A percentile compares a stretch with the other conserved stretches of the same genome.
phyloP scores from a whole-genome alignment of 1,284 basidiomycete species.

The Ustilago bromivora region DNA sequence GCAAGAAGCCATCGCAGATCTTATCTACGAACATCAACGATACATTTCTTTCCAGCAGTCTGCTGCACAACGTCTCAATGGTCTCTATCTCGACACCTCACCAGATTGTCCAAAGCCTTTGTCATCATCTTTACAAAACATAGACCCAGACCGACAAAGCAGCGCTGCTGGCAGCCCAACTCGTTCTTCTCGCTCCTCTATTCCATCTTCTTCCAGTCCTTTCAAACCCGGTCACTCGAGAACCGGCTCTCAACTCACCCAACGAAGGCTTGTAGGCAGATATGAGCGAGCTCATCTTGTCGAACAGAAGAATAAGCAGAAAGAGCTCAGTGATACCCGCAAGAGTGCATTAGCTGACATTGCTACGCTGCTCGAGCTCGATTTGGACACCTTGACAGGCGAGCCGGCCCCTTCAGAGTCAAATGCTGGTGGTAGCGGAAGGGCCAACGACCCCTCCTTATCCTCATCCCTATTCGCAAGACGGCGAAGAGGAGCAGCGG shows the following conservation, averaged over 20 bases:
- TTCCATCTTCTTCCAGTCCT: slow-evolving; percentile 19
- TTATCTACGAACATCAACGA: slow-evolving; percentile 60
- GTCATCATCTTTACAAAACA: not conserved
- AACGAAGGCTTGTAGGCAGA: slow-evolving; percentile 53
- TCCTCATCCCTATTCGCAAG: slow-evolving; percentile 29
- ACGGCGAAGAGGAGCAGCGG: slow-evolving; percentile 34
- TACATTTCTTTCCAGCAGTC: slow-evolving; percentile 42
- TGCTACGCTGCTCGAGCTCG: slow-evolving; percentile 58
- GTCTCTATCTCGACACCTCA: slow-evolving; percentile 34
- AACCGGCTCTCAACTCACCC: slow-evolving; percentile 36
- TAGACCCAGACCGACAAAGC: slow-evolving; percentile 10
- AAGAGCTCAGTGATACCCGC: slow-evolving; percentile 59
- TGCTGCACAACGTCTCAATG: slow-evolving; percentile 41
- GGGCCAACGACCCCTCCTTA: slow-evolving; percentile 7
- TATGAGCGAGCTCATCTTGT: slow-evolving; percentile 56
- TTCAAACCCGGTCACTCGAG: slow-evolving; percentile 44
- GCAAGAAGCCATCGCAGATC: slow-evolving; percentile 57
- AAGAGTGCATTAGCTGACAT: slow-evolving; percentile 55
- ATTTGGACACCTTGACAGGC: slow-evolving; percentile 51
- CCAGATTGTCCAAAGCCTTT: slow-evolving; percentile 15
- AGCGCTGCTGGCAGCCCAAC: slow-evolving; percentile 26
- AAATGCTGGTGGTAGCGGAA: not conserved
- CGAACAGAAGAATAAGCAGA: slow-evolving; percentile 57
- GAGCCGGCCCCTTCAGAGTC: slow-evolving; percentile 25
- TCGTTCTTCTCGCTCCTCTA: slow-evolving; percentile 6